Percentiles rank a stretch among this genome's conserved stretches.
phyloP scores from a whole-genome alignment of 2,329 filamentous ascomycete genomes.

The Orbilia blumenaviensis region DNA sequence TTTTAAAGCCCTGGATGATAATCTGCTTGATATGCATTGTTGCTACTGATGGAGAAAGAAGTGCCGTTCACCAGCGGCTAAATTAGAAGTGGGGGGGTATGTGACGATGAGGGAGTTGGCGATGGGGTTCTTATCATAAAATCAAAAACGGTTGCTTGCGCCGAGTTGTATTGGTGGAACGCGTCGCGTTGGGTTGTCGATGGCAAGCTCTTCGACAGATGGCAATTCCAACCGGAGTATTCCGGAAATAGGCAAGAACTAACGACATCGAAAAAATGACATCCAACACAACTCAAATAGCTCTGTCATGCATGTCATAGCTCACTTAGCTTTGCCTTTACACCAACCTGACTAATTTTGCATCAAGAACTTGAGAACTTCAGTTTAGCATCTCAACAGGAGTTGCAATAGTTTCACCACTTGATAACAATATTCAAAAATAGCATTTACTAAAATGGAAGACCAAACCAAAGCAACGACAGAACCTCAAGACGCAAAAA shows the following conservation, averaged over 20 bases:
- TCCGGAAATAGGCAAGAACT: slow-evolving; percentile 12
- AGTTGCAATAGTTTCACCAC: not conserved
- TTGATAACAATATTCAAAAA: not conserved
- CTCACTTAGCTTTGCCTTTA: not conserved
- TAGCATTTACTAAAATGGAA: slow-evolving; percentile 22
- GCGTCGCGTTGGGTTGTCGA: slow-evolving; percentile 47
- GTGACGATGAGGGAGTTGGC: not conserved
- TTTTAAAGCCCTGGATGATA: slow-evolving; percentile 99
- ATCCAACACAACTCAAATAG: slow-evolving; percentile 41
- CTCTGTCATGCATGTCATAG: too few species aligned
- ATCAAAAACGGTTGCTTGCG: slow-evolving; percentile 26
- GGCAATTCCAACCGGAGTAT: slow-evolving; percentile 29
- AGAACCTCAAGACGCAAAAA: not conserved
- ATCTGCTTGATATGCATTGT: slow-evolving; percentile 99
- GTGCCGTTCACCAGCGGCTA: slow-evolving; percentile 52
- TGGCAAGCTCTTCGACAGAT: not conserved
- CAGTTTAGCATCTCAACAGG: not conserved
- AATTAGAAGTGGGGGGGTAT: slow-evolving; percentile 22
- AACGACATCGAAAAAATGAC: slow-evolving; percentile 53
- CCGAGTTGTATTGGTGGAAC: slow-evolving; percentile 50
- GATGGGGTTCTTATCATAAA: slow-evolving; percentile 38
- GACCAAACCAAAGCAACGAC: not conserved
- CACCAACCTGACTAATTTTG: slow-evolving; percentile 19
- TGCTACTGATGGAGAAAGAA: slow-evolving; percentile 54
- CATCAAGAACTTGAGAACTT: not conserved